These are phyloP conservation scores for Paxillus involutus DNA, from an alignment of 768 basidiomycete species.

Conservation along the genomic window DNA sequence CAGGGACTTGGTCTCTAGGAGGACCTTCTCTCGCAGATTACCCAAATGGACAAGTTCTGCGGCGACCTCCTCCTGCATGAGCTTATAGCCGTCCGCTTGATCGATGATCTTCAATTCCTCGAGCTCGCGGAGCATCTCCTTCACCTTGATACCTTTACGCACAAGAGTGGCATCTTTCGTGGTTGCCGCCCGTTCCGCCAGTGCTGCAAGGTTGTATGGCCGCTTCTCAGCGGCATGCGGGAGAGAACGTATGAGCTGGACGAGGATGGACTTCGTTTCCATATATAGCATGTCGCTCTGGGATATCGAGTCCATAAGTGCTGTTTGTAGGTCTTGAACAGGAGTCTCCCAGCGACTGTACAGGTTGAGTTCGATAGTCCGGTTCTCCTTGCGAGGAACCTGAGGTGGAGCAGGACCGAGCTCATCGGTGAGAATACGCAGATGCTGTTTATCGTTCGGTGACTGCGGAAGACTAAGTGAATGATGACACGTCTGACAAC, in stretches of 20 bases:
- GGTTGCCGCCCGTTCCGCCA: slow-evolving; percentile 95
- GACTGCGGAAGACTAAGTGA: slow-evolving; percentile 51
- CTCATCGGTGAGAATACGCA: slow-evolving; percentile 95
- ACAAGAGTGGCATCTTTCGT: slow-evolving; percentile 97
- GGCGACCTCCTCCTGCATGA: slow-evolving; percentile 97
- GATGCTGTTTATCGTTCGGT: slow-evolving; percentile 95
- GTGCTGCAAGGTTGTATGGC: slow-evolving; percentile 83
- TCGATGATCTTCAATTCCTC: slow-evolving; percentile 91
- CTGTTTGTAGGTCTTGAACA: slow-evolving; percentile 94
- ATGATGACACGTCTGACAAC: background rate
- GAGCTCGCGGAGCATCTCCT: slow-evolving; percentile 96
- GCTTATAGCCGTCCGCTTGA: slow-evolving; percentile 75
- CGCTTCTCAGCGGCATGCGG: slow-evolving; percentile 80
- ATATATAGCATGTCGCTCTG: slow-evolving; percentile 99
- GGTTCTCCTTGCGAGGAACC: slow-evolving; percentile 97
- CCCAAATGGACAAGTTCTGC: slow-evolving; percentile 96
- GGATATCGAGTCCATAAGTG: slow-evolving; percentile 95
- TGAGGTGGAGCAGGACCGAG: slow-evolving; percentile 91
- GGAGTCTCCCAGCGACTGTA: slow-evolving; percentile 99
- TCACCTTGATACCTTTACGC: slow-evolving; percentile 97
- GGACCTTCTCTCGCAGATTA: slow-evolving; percentile 93
- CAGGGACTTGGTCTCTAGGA: slow-evolving; percentile 87
- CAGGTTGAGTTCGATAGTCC: slow-evolving; percentile 85
- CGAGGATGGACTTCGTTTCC: slow-evolving; percentile 99
- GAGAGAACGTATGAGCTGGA: slow-evolving; percentile 94